phyloP scores from a whole-genome alignment of 305 asterid genomes.

The Fraxinus floribunda region DNA sequence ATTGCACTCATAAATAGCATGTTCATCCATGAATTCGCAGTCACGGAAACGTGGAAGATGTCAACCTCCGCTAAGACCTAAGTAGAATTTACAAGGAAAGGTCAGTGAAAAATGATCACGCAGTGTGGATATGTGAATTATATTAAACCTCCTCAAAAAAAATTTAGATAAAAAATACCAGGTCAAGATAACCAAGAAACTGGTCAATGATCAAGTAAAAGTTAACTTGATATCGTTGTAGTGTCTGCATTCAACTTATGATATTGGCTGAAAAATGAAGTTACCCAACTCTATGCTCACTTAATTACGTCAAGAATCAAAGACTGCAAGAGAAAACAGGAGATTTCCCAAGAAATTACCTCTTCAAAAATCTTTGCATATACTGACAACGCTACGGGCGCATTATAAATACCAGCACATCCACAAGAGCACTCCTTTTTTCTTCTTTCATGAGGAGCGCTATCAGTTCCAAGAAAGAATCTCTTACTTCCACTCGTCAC shows the following conservation, averaged over 20 bases:
- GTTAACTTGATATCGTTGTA: background rate
- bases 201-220: background rate
- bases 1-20: background rate
- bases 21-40: background rate
- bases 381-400: constrained; percentile 87
- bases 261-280: background rate
- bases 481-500: constrained; percentile 83
- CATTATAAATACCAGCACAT: constrained; percentile 89
- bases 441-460: constrained; percentile 83
- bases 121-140: background rate
- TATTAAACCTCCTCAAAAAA: background rate
- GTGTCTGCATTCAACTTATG: background rate
- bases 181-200: background rate
- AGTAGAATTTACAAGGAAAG: background rate
- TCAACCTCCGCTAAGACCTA: background rate
- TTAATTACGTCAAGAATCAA: background rate
- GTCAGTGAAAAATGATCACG: background rate
- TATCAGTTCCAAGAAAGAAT: constrained; percentile 88
- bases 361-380: constrained; percentile 90
- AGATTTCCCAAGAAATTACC: constrained; percentile 38
- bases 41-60: background rate
- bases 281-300: background rate
- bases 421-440: constrained; percentile 81
- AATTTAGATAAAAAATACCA: background rate
- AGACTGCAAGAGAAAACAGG: background rate